Conservation (phyloP, 176 grass and related monocot species). For the Musa schizocarpa region DNA sequence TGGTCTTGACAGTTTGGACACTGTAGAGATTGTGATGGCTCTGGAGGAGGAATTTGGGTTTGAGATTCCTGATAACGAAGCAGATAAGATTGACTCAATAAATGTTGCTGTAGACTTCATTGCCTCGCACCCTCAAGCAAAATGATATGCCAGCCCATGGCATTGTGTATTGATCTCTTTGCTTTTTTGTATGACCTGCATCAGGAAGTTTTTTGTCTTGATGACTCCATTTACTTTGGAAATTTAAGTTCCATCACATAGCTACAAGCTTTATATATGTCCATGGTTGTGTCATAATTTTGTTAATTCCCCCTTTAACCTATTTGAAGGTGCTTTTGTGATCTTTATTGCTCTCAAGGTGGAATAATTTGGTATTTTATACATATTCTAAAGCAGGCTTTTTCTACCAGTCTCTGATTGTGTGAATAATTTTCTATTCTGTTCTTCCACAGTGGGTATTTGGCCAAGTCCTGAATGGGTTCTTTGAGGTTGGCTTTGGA, state of each 20-base stretch:
- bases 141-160: neutral
- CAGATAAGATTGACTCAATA: constrained; percentile 6
- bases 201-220: neutral
- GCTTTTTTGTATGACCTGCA: neutral
- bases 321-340: neutral
- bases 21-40: constrained; percentile 11
- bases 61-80: constrained; percentile 14
- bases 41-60: constrained; percentile 9
- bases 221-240: neutral
- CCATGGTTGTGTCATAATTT: neutral
- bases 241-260: neutral
- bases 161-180: no score
- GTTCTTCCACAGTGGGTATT: neutral
- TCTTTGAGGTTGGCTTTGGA: neutral
- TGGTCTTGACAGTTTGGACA: constrained; percentile 7
- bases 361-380: neutral
- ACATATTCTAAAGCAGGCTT: neutral
- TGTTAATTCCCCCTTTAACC: neutral
- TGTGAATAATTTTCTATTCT: neutral
- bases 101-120: constrained; percentile 5
- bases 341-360: neutral
- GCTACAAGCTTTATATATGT: neutral
- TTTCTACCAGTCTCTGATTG: neutral
- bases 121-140: constrained; percentile 7
- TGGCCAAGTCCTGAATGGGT: neutral